phyloP scores from a whole-genome alignment of 306 rosid genomes.

The cucumber (Cucumis sativus) region Cucumber_9930_V3 NC_026661.2:4384501-4385000 shows the following conservation, averaged over 20 bases:
- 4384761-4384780: constrained; percentile 25
- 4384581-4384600: constrained; percentile 21
- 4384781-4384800: constrained; percentile 52
- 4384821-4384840: constrained; percentile 72
- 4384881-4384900: constrained; percentile 57
- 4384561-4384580: constrained; percentile 32
- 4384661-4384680: constrained; percentile 1
- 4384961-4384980: constrained; percentile 10
- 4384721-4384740: constrained; percentile 58
- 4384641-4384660: constrained; percentile 3
- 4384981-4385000: constrained; percentile 1
- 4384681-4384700: constrained; percentile 8
- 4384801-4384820: constrained; percentile 50
- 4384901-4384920: constrained; percentile 50
- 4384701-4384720: constrained; percentile 22
- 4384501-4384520: constrained; percentile 34
- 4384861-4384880: constrained; percentile 73
- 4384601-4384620: constrained; percentile 57
- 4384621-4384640: constrained; percentile 39
- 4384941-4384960: constrained; percentile 23
- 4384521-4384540: constrained; percentile 98
- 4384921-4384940: constrained; percentile 11
- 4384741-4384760: constrained; percentile 14
- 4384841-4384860: constrained; percentile 47
- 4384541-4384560: constrained; percentile 84